phyloP scores from a whole-genome alignment of 1,139 yeast species.

The Groenewaldozyma sp. region DNA sequence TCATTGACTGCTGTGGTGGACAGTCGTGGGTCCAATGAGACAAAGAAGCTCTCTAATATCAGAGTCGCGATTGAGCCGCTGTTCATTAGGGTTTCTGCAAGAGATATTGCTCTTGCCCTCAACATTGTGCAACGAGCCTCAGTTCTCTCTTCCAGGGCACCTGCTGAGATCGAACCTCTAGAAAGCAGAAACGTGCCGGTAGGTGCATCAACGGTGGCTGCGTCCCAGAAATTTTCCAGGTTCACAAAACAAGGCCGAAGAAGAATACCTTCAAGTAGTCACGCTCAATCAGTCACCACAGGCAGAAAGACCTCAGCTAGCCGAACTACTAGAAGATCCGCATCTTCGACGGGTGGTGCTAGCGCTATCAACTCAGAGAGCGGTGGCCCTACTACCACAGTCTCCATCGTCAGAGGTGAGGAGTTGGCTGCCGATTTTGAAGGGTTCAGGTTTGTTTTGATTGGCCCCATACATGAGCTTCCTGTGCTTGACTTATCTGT shows the following conservation, averaged over 20 bases:
- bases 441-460: slow-evolving; percentile 76
- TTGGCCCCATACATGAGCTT: slow-evolving; percentile 89
- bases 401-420: slow-evolving; percentile 50
- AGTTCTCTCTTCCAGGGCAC: slow-evolving; percentile 33
- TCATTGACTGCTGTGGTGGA: slow-evolving; percentile 71
- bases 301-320: slow-evolving; percentile 1
- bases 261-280: not conserved
- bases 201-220: slow-evolving; percentile 7
- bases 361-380: not conserved
- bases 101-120: slow-evolving; percentile 78
- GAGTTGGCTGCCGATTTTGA: slow-evolving; percentile 61
- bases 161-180: slow-evolving; percentile 9
- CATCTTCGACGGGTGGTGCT: not conserved
- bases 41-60: slow-evolving; percentile 51
- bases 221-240: slow-evolving; percentile 8
- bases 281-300: no score
- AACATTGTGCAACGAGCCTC: slow-evolving; percentile 65
- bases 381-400: slow-evolving; percentile 6
- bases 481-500: slow-evolving; percentile 81
- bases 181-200: slow-evolving; percentile 3
- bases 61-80: slow-evolving; percentile 74
- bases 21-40: slow-evolving; percentile 51
- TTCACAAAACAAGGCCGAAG: slow-evolving; percentile 12
- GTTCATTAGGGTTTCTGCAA: slow-evolving; percentile 67
- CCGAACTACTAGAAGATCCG: not conserved